Percentiles rank a stretch among this genome's conserved stretches.
These are phyloP conservation scores for Flueggea neowawraea DNA, from an alignment of 441 rosid species.

Conservation along the genomic window DNA sequence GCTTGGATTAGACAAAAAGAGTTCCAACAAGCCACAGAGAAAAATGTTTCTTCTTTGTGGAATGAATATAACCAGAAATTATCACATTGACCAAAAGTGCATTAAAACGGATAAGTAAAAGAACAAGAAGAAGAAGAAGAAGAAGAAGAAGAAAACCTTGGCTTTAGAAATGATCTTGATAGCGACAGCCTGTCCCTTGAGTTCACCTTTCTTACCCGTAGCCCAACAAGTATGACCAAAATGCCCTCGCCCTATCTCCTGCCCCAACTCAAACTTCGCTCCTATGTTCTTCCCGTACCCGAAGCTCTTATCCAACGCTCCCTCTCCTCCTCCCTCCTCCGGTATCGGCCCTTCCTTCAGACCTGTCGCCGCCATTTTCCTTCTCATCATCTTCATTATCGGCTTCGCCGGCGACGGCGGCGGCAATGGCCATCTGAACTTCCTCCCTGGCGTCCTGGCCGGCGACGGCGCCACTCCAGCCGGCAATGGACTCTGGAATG, in stretches of 20 bases:
- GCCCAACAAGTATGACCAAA: conserved; percentile 95
- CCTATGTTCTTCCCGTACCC: conserved; percentile 78
- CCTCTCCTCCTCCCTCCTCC: conserved; percentile 42
- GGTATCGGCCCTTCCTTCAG: conserved; percentile 83
- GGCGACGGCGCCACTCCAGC: conserved; percentile 64
- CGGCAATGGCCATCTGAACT: conserved; percentile 74
- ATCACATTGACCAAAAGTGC: not conserved
- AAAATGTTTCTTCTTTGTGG: no score
- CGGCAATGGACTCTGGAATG: conserved; percentile 76
- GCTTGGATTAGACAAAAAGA: no score
- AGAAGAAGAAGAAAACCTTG: conserved; percentile 48
- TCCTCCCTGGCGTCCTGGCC: conserved; percentile 61
- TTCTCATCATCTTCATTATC: conserved; percentile 67
- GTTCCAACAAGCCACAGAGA: no score
- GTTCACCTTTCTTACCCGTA: conserved; percentile 78
- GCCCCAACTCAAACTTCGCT: conserved; percentile 81
- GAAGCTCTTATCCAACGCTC: conserved; percentile 74
- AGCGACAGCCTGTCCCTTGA: conserved; percentile 71
- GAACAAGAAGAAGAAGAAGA: no score
- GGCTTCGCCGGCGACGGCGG: conserved; percentile 97
- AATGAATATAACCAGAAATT: no score
- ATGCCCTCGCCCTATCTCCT: conserved; percentile 96
- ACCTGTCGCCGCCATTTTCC: conserved; percentile 54
- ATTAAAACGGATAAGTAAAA: not conserved
- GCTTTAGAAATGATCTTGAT: conserved; percentile 94